These are phyloP conservation scores for Houttuynia cordata DNA, from an alignment of 164 flowering plant species.

Conservation along the genomic window DNA sequence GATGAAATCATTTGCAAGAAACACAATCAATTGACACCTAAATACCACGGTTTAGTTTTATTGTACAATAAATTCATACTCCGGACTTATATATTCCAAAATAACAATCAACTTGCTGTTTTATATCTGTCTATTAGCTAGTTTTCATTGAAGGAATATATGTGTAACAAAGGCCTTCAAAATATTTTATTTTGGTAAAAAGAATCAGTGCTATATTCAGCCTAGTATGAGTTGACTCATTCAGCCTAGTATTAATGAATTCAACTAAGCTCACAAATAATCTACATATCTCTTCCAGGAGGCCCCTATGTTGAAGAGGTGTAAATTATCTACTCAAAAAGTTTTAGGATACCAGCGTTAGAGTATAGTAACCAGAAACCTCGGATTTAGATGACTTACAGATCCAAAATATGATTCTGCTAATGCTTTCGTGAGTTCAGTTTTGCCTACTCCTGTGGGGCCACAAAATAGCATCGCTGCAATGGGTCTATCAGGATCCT, in stretches of 20 bases:
- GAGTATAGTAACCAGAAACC: too few species aligned
- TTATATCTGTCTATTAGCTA: too few species aligned
- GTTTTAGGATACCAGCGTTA: too few species aligned
- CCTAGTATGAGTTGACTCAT: too few species aligned
- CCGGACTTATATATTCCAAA: too few species aligned
- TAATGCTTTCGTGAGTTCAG: conserved; percentile 74
- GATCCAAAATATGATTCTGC: conserved; percentile 84
- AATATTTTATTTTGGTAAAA: background rate
- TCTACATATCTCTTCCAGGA: background rate
- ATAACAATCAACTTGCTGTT: too few species aligned
- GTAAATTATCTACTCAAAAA: too few species aligned
- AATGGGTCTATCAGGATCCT: conserved; percentile 71
- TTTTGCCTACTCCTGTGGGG: conserved; percentile 94
- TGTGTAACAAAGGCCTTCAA: background rate
- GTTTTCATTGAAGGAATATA: background rate
- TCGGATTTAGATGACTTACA: conserved; percentile 28
- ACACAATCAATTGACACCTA: too few species aligned
- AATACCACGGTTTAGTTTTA: too few species aligned
- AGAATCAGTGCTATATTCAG: background rate
- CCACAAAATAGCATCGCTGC: conserved; percentile 83
- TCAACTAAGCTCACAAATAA: background rate
- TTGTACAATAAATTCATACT: too few species aligned
- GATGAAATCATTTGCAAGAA: too few species aligned
- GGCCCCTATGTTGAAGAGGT: background rate
- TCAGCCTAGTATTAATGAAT: background rate